phyloP scores from a whole-genome alignment of 441 rosid genomes.

The Corymbia citriodora region DNA sequence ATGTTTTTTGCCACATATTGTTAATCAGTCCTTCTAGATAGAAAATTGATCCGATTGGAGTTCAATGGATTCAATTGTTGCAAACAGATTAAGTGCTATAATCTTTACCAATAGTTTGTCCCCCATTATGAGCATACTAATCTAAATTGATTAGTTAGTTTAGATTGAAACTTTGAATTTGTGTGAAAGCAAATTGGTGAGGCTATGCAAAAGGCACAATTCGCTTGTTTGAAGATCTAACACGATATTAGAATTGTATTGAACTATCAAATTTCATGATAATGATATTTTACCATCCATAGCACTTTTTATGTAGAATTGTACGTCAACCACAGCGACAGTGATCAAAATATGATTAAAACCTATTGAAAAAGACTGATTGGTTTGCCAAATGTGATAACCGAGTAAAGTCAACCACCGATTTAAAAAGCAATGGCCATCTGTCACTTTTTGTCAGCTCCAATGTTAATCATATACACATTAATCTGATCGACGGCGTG shows the following conservation, averaged over 20 bases:
- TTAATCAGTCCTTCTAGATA: neutral
- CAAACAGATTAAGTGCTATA: neutral
- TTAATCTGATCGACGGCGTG: neutral
- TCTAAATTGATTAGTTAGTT: neutral
- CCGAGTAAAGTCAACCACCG: neutral
- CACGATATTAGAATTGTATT: neutral
- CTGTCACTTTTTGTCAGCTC: neutral
- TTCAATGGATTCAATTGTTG: neutral
- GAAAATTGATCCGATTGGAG: neutral
- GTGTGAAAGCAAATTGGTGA: neutral
- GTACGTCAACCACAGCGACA: neutral
- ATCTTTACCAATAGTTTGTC: neutral
- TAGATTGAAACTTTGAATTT: neutral
- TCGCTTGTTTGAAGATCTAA: too few species aligned
- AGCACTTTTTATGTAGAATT: neutral
- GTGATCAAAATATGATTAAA: neutral
- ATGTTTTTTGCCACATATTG: neutral
- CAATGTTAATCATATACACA: neutral
- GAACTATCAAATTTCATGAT: neutral
- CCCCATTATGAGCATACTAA: neutral
- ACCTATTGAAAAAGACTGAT: neutral
- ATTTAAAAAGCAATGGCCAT: neutral
- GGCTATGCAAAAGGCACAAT: neutral
- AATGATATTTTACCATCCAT: neutral
- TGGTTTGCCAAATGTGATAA: neutral